These are phyloP conservation scores for Glycine latifolia DNA, from an alignment of 306 rosid genomes.

Conservation along the genomic window DNA sequence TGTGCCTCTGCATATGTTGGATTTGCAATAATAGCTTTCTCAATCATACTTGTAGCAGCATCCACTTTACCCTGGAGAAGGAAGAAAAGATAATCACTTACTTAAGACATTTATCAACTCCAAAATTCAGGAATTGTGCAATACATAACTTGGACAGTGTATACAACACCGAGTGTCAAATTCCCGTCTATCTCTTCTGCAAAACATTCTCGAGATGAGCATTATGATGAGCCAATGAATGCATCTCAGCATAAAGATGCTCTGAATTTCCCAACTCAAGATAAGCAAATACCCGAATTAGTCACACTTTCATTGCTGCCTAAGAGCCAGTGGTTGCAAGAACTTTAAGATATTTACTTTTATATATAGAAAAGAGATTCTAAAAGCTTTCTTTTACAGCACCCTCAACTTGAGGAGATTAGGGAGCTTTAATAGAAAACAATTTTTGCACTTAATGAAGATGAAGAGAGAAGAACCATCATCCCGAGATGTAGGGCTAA, in stretches of 20 bases:
- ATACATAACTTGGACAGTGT: no score
- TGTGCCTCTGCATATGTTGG: no score
- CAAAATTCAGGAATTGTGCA: no score
- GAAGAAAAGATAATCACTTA: no score
- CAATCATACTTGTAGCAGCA: no score
- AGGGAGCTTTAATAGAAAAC: conserved; percentile 38
- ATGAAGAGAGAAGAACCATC: conserved; percentile 73
- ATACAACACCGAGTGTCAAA: conserved; percentile 45
- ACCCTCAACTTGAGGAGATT: conserved; percentile 57
- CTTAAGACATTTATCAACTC: no score
- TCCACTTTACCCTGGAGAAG: no score
- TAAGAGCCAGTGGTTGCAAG: conserved; percentile 70
- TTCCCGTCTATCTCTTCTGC: conserved; percentile 78
- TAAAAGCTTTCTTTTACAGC: conserved; percentile 63
- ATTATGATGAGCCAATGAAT: conserved; percentile 47
- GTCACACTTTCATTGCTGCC: conserved; percentile 90
- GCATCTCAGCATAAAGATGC: conserved; percentile 53
- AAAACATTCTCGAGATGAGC: conserved; percentile 60
- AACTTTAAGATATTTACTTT: conserved; percentile 56
- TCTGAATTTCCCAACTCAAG: conserved; percentile 46
- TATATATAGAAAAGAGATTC: conserved; percentile 59
- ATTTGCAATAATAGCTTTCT: no score
- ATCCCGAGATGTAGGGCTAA: conserved; percentile 54
- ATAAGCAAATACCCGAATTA: conserved; percentile 82
- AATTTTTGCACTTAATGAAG: conserved; percentile 53